A percentile compares a stretch with the other conserved stretches of the same genome.
Evolutionary conservation across 225 moss, liverwort and hornwort species (phyloP).

Genomic region (Pleurozium schreberi): DNA sequence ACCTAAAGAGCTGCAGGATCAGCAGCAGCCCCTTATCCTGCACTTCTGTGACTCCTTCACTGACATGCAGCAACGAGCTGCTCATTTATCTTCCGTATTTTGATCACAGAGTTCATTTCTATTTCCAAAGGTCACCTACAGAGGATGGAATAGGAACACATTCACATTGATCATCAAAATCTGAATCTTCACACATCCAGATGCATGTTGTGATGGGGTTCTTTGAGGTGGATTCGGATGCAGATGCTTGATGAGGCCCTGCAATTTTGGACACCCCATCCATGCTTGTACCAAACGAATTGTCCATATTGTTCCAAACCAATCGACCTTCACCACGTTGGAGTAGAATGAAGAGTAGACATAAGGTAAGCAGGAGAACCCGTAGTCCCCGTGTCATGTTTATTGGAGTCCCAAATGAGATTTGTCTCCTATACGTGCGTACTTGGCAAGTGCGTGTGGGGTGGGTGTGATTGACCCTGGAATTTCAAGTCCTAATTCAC

Average conservation of each 20-base stretch:
- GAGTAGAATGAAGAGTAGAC: background rate
- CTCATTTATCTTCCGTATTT: slow-evolving; percentile 19
- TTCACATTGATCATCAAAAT: background rate
- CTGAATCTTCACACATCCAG: background rate
- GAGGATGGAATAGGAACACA: background rate
- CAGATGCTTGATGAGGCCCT: background rate
- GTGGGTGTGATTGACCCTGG: background rate
- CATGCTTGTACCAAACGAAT: no score
- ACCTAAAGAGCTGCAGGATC: background rate
- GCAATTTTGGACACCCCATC: background rate
- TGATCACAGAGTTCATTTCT: background rate
- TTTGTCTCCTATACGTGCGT: accelerated
- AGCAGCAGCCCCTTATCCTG: background rate
- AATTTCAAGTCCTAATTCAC: background rate
- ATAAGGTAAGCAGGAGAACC: background rate
- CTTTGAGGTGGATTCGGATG: no score
- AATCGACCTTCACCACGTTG: background rate
- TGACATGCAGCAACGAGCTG: slow-evolving; percentile 34
- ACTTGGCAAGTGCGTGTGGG: background rate
- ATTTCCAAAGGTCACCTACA: background rate
- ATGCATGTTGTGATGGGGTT: background rate
- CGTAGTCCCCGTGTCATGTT: background rate
- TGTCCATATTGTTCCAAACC: background rate
- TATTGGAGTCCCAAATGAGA: background rate
- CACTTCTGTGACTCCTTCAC: slow-evolving; percentile 1